Base-by-base conservation (phyloP, 192 early-diverging fungal species). In the Paraglomus occultum region DNA sequence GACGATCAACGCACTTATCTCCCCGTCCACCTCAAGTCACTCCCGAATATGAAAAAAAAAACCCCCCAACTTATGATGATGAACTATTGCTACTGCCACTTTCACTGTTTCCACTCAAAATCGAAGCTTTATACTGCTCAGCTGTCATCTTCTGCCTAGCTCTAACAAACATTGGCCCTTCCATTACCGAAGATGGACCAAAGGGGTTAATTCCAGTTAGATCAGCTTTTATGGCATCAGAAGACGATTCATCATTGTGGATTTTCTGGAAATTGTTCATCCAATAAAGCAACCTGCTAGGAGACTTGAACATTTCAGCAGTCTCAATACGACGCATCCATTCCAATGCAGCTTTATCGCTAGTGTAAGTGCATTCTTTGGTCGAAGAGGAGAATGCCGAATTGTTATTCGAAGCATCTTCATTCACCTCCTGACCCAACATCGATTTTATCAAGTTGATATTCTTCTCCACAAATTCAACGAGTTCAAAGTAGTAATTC, bases 231-330 rank as follows among this genome's bases (percentile, higher is more conserved):
- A 15, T 15, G n/a, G 8, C 18, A 18, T 22, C 15, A 6, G 11
- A 6, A 46, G 12, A 17, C 15, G 22, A 20, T 43, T 6, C 18
- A 7, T 51, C 22, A 8, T 38, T 42, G 12, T 20, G 11, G 8
- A 5, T 57, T 40, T 23, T 55, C 48, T 70, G 51, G 5, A 48
- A 38, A 17, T 49, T 44, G 38, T 60, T 70, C 31, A 70, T 70
- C 45, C 57, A 70, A 58, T 31, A 70, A 48, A 70, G 7, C 67
- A 70, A 40, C 59, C 42, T 70, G 49, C 67, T 70, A 23, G 67
- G 67, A 42, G 54, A 59, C 22, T 59, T 70, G 14, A 70, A 17
- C n/a, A 70, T 15, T 58, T 59, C 67, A 2, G 40, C 59, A 17
- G 53, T 57, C 20, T 49, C 22, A 39, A 70, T 40, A 11, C 43